Evolutionary conservation across 352 stramenopile species (phyloP), one percentile per base, ranked within the genome.

Genomic region (Globisporangium spinosum): DNA sequence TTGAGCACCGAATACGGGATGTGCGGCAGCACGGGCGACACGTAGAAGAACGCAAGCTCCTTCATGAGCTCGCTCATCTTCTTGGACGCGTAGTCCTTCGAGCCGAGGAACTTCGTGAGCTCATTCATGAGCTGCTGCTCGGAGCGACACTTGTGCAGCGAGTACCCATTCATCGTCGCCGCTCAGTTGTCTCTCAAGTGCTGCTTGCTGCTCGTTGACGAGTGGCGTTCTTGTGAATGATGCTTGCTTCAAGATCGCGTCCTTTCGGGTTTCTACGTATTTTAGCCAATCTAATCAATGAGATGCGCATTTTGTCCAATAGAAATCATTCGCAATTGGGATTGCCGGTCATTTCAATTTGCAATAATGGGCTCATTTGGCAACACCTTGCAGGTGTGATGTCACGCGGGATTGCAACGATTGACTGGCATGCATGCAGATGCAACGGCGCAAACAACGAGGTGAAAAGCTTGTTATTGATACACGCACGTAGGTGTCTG

Each of bases 71-170:
- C 83, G 56, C 62, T 79, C 71, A 89, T 90, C 65, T 86, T 86
- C 66, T 90, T 90, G 67, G 81, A 83, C 22, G 82, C 80, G 35
- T 79, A 78, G 55, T 94, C 84, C 60, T 87, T 88, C 15, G 75
- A 68, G 8, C 61, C 65, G 23, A 92, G 67, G 17, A 90, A 70
- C 70, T 87, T 90, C 32, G 77, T 77, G 43, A 94, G 74, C 64
- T 94, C 86, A 64, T 94, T 93, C 75, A 93, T 83, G 60, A 94
- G 78, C 73, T 94, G 84, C 76, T 91, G 82, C 80, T 92, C 82
- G 17, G 84, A 94, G 67, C 82, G 84, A 67, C 80, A 89, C 64
- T 89, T 90, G 68, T 74, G 78, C 62, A 77, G 77, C 62, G 91
- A 60, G 70, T 91, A 91, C 27, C 70, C 78, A 69, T 91, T 91